Base-by-base conservation (phyloP, 768 basidiomycete species). In the Chlorophyllum brunneum region DNA sequence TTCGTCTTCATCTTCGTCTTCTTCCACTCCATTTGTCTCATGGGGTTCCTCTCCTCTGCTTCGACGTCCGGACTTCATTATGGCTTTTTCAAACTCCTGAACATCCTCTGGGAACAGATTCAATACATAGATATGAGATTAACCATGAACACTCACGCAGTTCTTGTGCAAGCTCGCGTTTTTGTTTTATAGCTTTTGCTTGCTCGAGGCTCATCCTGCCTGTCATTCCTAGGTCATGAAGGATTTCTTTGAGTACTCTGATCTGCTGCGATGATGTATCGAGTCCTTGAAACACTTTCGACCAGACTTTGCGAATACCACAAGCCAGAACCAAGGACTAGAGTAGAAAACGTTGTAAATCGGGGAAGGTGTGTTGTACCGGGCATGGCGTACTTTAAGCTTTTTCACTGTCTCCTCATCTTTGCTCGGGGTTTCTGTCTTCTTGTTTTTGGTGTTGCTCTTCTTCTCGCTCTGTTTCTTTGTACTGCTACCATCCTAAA, bases 161-260 rank as follows among this genome's bases (percentile, higher is more conserved):
- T 62, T 94, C 91, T 54, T 89, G 74, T 20, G 80, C 85, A 5
- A 92, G 64, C 63, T 94, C 94, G 39, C 91, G 73, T 61, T 80
- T 80, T 64, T 74, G 80, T 55, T 77, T 86, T 59, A 95, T 86
- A 2, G 73, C 70, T 59, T 81, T 88, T 3, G 92, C 93, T 67
- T 94, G 86, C 48, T 90, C 91, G 61, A 91, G 59, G 55, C 82
- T 92, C 61, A 84, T 71, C 20, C 85, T 78, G 1, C 88, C 88
- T 0, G 73, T 79, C 90, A 94, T 95, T 1, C 92, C 92, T 26
- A 93, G 73, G 3, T 84, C 86, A 22, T 71, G 61, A 6, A 93
- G 73, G 10, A 87, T 83, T 52, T 77, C 71, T 51, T 79, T 82
- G 29, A 92, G 73, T 34, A 78, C 81, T 45, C 69, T 69, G 27